A percentile compares a stretch with the other conserved stretches of the same genome.
Conservation (phyloP, 441 rosid genomes). For the Pelargonium cotyledonis region DNA sequence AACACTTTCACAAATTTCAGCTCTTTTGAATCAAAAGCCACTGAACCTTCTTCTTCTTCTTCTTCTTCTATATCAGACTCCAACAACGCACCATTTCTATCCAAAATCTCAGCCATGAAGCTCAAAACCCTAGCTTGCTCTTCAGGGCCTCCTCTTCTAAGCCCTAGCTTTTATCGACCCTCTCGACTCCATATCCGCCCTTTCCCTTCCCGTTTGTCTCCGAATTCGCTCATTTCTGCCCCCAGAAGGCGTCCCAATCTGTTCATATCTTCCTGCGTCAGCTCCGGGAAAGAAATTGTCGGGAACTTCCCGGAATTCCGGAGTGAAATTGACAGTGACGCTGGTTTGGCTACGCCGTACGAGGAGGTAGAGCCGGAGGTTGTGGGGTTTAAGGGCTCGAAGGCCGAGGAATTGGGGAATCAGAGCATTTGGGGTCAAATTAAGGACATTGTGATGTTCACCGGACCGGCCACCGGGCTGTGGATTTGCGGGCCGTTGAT, state of each 20-base stretch:
- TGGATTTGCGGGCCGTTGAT: conserved; percentile 25
- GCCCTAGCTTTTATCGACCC: background rate
- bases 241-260: background rate
- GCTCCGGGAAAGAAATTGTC: background rate
- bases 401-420: background rate
- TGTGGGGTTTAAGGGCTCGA: background rate
- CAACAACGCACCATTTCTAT: too few relatives aligned
- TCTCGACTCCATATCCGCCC: background rate
- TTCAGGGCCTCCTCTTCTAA: background rate
- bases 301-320: background rate
- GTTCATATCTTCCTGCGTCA: conserved; percentile 1
- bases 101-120: too few relatives aligned
- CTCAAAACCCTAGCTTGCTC: background rate
- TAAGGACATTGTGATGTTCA: conserved; percentile 22
- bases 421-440: conserved; percentile 21
- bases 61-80: background rate
- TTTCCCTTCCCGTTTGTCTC: background rate
- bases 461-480: conserved; percentile 23
- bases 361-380: background rate
- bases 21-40: background rate
- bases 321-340: background rate
- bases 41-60: background rate
- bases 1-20: background rate
- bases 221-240: background rate
- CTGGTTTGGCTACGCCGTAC: background rate